A percentile compares a stretch with the other conserved stretches of the same genome.
Evolutionary conservation across 371 early-diverging fungal genomes (phyloP).

Genomic region (Rhizopus sp.): DNA sequence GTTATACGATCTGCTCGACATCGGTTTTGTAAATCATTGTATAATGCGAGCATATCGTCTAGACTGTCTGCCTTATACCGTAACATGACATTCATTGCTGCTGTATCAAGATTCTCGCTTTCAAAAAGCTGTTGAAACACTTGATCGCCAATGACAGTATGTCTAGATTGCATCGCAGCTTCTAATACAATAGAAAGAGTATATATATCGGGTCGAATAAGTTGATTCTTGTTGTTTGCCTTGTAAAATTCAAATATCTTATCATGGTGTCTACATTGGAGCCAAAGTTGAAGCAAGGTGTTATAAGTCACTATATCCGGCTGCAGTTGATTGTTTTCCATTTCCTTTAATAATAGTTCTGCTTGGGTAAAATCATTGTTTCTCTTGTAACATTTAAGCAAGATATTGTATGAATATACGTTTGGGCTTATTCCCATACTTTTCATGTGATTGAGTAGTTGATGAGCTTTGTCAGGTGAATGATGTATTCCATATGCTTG

Average conservation of each 20-base stretch:
- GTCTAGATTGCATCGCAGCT: constrained; percentile 28
- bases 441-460: constrained; percentile 36
- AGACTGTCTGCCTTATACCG: constrained; percentile 23
- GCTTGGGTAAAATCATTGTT: constrained; percentile 37
- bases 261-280: constrained; percentile 25
- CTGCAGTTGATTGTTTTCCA: constrained; percentile 26
- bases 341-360: constrained; percentile 34
- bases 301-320: constrained; percentile 54
- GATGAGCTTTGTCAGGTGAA: constrained; percentile 24
- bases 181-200: constrained; percentile 53
- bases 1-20: constrained; percentile 36
- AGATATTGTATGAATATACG: constrained; percentile 49
- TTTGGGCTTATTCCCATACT: constrained; percentile 22
- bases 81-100: constrained; percentile 39
- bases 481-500: constrained; percentile 39
- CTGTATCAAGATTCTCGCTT: constrained; percentile 19
- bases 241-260: too few relatives aligned
- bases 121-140: constrained; percentile 17
- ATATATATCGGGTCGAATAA: constrained; percentile 41
- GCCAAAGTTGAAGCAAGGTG: constrained; percentile 36
- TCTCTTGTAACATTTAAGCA: constrained; percentile 54
- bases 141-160: constrained; percentile 19
- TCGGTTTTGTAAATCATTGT: constrained; percentile 11
- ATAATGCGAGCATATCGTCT: constrained; percentile 25
- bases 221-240: not conserved